These are phyloP conservation scores for Ophiostoma populinum DNA, from an alignment of 2,329 filamentous ascomycete species.

Conservation along the genomic window DNA sequence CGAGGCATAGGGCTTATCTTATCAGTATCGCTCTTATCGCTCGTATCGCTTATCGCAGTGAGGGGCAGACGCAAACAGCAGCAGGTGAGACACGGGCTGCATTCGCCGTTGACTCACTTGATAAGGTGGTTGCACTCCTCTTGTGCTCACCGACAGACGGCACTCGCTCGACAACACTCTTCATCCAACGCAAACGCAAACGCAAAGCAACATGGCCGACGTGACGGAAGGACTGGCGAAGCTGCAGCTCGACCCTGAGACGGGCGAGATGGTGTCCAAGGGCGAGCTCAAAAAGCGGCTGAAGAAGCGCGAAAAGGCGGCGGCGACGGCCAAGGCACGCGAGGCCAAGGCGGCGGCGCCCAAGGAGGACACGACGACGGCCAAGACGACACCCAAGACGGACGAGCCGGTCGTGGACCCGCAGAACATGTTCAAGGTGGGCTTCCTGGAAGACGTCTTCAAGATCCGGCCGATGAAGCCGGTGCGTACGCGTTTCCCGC, in stretches of 20 bases:
- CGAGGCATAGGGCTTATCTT: too few relatives aligned
- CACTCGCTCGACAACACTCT: neutral
- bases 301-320: conserved; percentile 41
- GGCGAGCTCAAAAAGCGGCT: conserved; percentile 42
- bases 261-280: conserved; percentile 49
- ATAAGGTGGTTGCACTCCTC: too few relatives aligned
- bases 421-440: conserved; percentile 62
- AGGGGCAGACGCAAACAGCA: too few relatives aligned
- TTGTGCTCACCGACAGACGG: too few relatives aligned
- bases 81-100: too few relatives aligned
- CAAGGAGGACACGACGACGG: conserved; percentile 14
- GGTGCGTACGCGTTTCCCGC: conserved; percentile 59
- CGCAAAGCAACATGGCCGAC: conserved; percentile 24
- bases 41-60: too few relatives aligned
- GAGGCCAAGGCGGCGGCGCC: conserved; percentile 14
- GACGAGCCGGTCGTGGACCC: conserved; percentile 34
- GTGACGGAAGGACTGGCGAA: conserved; percentile 33
- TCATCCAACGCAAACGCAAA: neutral
- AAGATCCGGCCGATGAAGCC: conserved; percentile 44
- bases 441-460: conserved; percentile 58
- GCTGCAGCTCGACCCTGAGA: conserved; percentile 44
- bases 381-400: conserved; percentile 13
- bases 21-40: too few relatives aligned
- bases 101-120: too few relatives aligned
- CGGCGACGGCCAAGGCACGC: conserved; percentile 25